phyloP scores from a whole-genome alignment of 164 flowering plant species.

The Dillenia suffruticosa region DNA sequence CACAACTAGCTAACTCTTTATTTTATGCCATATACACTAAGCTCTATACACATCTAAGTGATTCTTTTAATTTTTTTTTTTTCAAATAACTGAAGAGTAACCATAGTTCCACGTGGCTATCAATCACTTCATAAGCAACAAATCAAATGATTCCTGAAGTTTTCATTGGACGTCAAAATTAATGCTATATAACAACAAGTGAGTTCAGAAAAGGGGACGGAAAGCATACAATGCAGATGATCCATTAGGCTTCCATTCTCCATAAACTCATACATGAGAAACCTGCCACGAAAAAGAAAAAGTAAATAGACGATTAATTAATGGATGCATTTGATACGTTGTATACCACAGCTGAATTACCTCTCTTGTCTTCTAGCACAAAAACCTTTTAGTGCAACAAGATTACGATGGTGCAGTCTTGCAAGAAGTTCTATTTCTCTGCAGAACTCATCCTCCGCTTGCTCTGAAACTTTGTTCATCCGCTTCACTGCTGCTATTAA shows the following conservation, averaged over 20 bases:
- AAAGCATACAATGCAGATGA: constrained; percentile 74
- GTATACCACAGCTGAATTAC: constrained; percentile 23
- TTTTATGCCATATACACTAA: too few relatives aligned
- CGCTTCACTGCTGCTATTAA: constrained; percentile 73
- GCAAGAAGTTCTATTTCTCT: constrained; percentile 92
- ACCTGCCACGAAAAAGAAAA: constrained; percentile 43
- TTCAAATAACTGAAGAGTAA: neutral
- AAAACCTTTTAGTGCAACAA: constrained; percentile 85
- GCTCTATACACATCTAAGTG: too few relatives aligned
- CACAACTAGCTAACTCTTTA: too few relatives aligned
- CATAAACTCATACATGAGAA: constrained; percentile 92
- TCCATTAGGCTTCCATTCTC: constrained; percentile 94
- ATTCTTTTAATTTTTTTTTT: too few relatives aligned
- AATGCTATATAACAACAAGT: neutral
- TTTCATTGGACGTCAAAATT: too few relatives aligned
- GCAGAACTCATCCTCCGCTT: constrained; percentile 85
- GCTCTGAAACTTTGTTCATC: constrained; percentile 77
- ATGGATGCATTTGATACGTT: too few relatives aligned
- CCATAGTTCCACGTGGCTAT: neutral
- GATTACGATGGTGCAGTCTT: constrained; percentile 94
- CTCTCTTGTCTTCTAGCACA: constrained; percentile 74
- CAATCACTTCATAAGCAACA: too few relatives aligned
- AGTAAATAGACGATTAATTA: neutral
- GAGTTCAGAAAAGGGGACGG: constrained; percentile 3
- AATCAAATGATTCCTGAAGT: too few relatives aligned